Percentiles rank a stretch among this genome's conserved stretches.
Evolutionary conservation across 179 eudicot species (phyloP).

Genomic region (Nepenthes alata): DNA sequence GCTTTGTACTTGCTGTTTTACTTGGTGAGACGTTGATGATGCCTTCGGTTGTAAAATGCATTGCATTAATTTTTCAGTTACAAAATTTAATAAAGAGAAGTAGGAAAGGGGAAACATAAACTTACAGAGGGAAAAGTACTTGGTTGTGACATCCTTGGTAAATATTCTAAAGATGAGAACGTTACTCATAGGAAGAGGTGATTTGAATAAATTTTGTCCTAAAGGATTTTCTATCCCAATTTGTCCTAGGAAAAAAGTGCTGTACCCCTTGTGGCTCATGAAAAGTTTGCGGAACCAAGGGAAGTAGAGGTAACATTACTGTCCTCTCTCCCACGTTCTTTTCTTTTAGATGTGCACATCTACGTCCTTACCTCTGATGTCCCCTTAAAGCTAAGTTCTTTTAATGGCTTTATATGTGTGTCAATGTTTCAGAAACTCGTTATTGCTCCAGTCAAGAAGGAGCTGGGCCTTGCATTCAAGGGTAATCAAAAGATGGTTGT

Average conservation of each 20-base stretch:
- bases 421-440: constrained; percentile 56
- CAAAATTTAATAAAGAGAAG: no score
- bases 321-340: constrained; percentile 5
- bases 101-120: no score
- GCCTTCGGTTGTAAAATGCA: no score
- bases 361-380: not conserved
- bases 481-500: constrained; percentile 75
- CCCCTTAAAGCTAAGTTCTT: not conserved
- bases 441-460: constrained; percentile 74
- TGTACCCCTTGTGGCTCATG: constrained; percentile 75
- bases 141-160: no score
- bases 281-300: constrained; percentile 74
- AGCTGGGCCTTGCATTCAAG: constrained; percentile 90
- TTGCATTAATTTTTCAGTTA: no score
- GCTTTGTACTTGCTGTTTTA: no score
- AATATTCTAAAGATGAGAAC: no score
- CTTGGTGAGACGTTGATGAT: no score
- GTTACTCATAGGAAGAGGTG: no score
- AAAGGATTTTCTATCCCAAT: not conserved
- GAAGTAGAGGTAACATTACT: constrained; percentile 70
- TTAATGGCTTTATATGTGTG: not conserved
- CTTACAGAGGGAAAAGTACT: no score
- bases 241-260: constrained; percentile 67
- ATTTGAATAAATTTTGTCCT: not conserved
- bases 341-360: not conserved